These are phyloP conservation scores for Cymbopogon flexuosus DNA, from an alignment of 202 grass and related monocot genomes.

Conservation along the genomic window DNA sequence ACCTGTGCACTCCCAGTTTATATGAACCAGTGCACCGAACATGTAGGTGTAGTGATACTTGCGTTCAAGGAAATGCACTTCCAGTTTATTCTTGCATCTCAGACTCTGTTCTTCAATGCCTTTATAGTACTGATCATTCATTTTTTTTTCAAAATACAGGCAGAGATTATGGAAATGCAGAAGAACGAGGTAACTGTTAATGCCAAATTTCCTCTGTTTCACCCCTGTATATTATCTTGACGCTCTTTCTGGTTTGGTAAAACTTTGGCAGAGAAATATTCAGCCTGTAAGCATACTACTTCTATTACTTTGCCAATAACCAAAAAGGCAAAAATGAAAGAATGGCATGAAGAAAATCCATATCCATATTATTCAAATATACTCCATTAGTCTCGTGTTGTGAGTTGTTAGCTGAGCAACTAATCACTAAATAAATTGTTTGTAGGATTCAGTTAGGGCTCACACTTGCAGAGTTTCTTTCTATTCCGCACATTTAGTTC, in stretches of 20 bases:
- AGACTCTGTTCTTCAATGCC: neutral
- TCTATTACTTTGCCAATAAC: neutral
- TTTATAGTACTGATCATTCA: neutral
- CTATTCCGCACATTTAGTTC: neutral
- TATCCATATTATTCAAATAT: neutral
- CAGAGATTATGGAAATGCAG: slow-evolving; percentile 60
- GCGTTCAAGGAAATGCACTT: no score
- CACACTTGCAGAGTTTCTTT: neutral
- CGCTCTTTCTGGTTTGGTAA: neutral
- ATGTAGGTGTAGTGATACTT: neutral
- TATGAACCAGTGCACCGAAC: neutral
- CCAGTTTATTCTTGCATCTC: neutral
- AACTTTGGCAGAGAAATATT: neutral
- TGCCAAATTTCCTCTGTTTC: neutral
- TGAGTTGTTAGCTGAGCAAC: neutral
- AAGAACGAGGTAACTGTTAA: slow-evolving; percentile 61
- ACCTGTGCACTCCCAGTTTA: neutral
- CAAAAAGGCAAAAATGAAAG: neutral
- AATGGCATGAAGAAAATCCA: neutral
- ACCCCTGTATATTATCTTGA: neutral
- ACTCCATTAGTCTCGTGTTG: neutral
- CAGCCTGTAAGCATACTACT: neutral
- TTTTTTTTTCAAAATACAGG: slow-evolving; percentile 36
- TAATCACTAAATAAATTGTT: neutral
- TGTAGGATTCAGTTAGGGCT: neutral